Conservation (phyloP, 306 rosid genomes). For the Quercus agrifolia region DNA sequence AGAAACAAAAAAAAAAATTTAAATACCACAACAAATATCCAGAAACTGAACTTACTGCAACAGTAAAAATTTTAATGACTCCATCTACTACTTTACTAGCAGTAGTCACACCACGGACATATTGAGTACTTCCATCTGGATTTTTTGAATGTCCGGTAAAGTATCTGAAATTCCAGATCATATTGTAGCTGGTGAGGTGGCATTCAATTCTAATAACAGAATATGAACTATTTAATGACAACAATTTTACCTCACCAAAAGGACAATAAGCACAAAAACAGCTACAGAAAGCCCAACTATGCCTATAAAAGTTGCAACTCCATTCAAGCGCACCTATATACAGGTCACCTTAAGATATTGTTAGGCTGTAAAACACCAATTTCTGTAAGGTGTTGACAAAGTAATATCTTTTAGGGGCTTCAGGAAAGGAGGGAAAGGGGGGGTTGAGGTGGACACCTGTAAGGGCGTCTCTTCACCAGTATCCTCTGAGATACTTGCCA, state of each 20-base stretch:
- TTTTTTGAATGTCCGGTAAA: slow-evolving; percentile 64
- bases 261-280: slow-evolving; percentile 68
- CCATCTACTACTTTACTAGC: slow-evolving; percentile 50
- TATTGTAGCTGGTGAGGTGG: slow-evolving; percentile 20
- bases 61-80: slow-evolving; percentile 77
- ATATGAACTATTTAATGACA: slow-evolving; percentile 2
- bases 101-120: slow-evolving; percentile 51
- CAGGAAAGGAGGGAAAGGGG: slow-evolving; percentile 9
- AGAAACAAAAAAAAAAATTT: neutral
- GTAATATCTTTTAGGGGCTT: slow-evolving; percentile 6
- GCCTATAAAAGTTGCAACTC: slow-evolving; percentile 96
- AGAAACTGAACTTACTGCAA: slow-evolving; percentile 72
- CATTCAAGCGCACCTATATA: slow-evolving; percentile 95
- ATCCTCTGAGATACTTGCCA: slow-evolving; percentile 99
- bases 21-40: slow-evolving; percentile 2
- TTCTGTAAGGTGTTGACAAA: slow-evolving; percentile 5
- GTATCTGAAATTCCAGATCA: slow-evolving; percentile 54
- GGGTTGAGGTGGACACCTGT: slow-evolving; percentile 52
- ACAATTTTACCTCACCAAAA: slow-evolving; percentile 67
- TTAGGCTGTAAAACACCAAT: slow-evolving; percentile 9
- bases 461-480: slow-evolving; percentile 97
- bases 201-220: neutral
- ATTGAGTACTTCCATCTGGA: slow-evolving; percentile 43
- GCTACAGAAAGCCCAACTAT: slow-evolving; percentile 94
- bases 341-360: slow-evolving; percentile 26